Evolutionary conservation across 2,329 filamentous ascomycete species (phyloP).

Genomic region (Aphanoascus verrucosus): DNA sequence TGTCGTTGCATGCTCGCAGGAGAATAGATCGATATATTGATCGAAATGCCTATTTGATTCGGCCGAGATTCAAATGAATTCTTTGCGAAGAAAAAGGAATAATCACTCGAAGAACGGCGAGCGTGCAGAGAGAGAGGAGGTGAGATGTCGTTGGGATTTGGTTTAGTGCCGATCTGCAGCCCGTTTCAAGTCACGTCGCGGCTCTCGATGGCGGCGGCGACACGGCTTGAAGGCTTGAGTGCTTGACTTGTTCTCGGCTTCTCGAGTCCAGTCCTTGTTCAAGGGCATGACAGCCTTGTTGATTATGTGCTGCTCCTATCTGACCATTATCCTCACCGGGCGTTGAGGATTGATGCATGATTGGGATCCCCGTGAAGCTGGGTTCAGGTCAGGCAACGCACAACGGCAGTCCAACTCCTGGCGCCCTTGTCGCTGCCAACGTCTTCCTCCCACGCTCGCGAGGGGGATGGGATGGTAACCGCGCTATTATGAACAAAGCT

Average conservation of each 20-base stretch:
- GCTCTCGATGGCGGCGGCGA: background rate
- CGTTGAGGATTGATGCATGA: background rate
- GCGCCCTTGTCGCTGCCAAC: too few relatives aligned
- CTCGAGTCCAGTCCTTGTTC: background rate
- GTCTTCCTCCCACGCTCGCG: too few relatives aligned
- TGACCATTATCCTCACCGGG: background rate
- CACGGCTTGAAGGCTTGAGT: background rate
- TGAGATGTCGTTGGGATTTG: constrained; percentile 3
- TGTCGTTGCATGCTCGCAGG: too few relatives aligned
- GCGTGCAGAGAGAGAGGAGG: background rate
- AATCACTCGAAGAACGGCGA: background rate
- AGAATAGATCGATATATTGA: too few relatives aligned
- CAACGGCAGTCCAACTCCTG: too few relatives aligned
- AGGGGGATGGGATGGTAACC: too few relatives aligned
- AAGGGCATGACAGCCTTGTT: background rate
- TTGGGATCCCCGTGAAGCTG: background rate
- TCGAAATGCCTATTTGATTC: too few relatives aligned
- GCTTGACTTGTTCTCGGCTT: background rate
- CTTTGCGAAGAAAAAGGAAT: background rate
- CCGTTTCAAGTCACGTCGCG: background rate
- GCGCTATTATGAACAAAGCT: too few relatives aligned
- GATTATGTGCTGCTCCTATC: background rate
- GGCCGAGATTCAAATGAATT: background rate
- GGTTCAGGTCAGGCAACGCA: too few relatives aligned
- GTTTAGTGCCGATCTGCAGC: constrained; percentile 4